Evolutionary conservation across 768 basidiomycete species (phyloP), one percentile per base, ranked within the genome.

Genomic region (Crepidotus variabilis): DNA sequence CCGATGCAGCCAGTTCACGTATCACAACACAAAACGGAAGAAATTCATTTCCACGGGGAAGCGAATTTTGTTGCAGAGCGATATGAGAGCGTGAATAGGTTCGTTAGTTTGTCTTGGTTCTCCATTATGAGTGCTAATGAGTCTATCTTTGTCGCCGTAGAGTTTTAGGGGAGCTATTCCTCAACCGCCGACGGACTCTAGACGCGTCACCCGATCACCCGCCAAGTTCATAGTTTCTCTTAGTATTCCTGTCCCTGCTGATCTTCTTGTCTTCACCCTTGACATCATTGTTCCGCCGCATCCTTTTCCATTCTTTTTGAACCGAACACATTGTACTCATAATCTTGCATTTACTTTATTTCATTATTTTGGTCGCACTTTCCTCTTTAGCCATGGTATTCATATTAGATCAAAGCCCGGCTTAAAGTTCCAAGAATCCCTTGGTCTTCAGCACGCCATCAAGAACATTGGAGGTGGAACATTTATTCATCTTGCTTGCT

Each of bases 11-110:
- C 34, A n/a, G n/a, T 46, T 33, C 45, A 51, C 47, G 50, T 52
- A 45, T 28, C 47, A 33, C 32, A 20, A 33, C 28, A 34, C 54
- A 61, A 55, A 24, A 22, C 57, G 54, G 53, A 56, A 50, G 11
- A 56, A 60, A 51, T 62, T 62, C 54, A 10, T 55, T 32, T n/a
- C 6, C 45, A 50, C 24, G 64, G 79, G 51, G 82, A 86, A 67
- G 68, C 72, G 1, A 64, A 71, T 33, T 70, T 68, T 13, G 85
- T 87, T 14, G 75, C 75, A 47, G 78, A 84, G 57, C 79, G 76
- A 13, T 91, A 91, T 56, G 86, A 85, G 65, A 65, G 78, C 52
- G 74, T 75, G 0, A 91, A 90, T 67, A 86, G 74, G 89, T 86
- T 43, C 52, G 67, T 65, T 11, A 3, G 8, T 28, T 10, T 45